Percentiles rank a stretch among this genome's conserved stretches.
These are phyloP conservation scores for Geranium rotundifolium DNA, from an alignment of 345 rosid species.

Conservation along the genomic window DNA sequence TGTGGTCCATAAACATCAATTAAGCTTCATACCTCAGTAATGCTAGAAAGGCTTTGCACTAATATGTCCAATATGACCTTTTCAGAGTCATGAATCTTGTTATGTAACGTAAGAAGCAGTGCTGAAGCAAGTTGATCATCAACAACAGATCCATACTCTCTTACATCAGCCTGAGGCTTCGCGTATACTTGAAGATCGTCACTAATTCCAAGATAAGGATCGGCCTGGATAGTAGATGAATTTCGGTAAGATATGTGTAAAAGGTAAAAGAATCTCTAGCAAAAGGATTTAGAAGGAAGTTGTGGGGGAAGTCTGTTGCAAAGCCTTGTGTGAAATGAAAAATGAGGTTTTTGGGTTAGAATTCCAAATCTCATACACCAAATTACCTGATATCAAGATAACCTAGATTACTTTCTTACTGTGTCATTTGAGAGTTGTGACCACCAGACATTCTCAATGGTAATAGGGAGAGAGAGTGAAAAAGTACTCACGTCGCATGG, in stretches of 20 bases:
- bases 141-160: slow-evolving; percentile 51
- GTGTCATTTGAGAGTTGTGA: too few species aligned
- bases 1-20: not conserved
- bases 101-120: slow-evolving; percentile 39
- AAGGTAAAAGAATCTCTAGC: too few species aligned
- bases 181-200: slow-evolving; percentile 58
- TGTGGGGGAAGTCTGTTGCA: not conserved
- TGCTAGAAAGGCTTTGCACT: slow-evolving; percentile 37
- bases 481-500: slow-evolving; percentile 48
- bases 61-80: slow-evolving; percentile 33
- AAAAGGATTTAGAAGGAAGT: not conserved
- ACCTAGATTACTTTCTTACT: too few species aligned
- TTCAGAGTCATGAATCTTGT: slow-evolving; percentile 38
- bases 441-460: too few species aligned
- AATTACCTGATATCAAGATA: too few species aligned
- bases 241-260: not conserved
- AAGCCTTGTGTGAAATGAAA: too few species aligned
- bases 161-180: slow-evolving; percentile 50
- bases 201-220: slow-evolving; percentile 62
- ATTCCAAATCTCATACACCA: too few species aligned
- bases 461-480: not conserved
- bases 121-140: slow-evolving; percentile 61
- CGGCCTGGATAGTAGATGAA: slow-evolving; percentile 37
- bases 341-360: too few species aligned
- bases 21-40: slow-evolving; percentile 40